Evolutionary conservation across 1,284 basidiomycete species (phyloP).

Genomic region (Coniophora puteana): DNA sequence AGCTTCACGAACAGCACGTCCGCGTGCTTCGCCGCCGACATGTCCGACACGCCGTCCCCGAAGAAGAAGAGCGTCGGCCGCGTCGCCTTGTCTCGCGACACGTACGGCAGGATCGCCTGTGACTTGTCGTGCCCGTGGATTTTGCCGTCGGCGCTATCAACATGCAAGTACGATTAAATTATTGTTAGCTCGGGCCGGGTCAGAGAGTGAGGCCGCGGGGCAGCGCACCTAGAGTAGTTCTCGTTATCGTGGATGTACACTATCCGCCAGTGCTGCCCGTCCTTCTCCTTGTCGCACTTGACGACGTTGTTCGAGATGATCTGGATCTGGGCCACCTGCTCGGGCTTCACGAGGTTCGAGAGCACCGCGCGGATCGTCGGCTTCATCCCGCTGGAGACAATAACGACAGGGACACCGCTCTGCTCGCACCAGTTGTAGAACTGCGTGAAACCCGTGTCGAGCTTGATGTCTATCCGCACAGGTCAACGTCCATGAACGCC

Average conservation of each 20-base stretch:
- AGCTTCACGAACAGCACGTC: conserved; percentile 90
- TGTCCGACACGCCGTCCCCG: conserved; percentile 90
- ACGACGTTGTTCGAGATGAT: conserved; percentile 90
- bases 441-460: conserved; percentile 85
- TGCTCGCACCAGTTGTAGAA: conserved; percentile 82
- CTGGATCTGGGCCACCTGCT: conserved; percentile 74
- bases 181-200: not conserved
- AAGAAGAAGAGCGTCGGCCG: conserved; percentile 93
- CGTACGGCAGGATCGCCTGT: conserved; percentile 86
- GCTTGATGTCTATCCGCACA: conserved; percentile 74
- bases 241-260: conserved; percentile 87
- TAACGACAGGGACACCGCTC: conserved; percentile 80
- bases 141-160: conserved; percentile 30
- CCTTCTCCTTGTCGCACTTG: conserved; percentile 50
- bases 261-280: conserved; percentile 79
- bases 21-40: conserved; percentile 83
- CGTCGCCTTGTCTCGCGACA: conserved; percentile 52
- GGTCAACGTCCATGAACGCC: conserved; percentile 8
- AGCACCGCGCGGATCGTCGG: conserved; percentile 88
- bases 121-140: conserved; percentile 93
- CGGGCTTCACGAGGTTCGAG: conserved; percentile 66
- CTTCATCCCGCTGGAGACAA: conserved; percentile 93
- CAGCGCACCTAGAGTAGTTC: conserved; percentile 42
- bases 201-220: not conserved
- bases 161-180: not conserved